phyloP scores from a whole-genome alignment of 2,329 filamentous ascomycete genomes.

The Botrytis deweyae region DNA sequence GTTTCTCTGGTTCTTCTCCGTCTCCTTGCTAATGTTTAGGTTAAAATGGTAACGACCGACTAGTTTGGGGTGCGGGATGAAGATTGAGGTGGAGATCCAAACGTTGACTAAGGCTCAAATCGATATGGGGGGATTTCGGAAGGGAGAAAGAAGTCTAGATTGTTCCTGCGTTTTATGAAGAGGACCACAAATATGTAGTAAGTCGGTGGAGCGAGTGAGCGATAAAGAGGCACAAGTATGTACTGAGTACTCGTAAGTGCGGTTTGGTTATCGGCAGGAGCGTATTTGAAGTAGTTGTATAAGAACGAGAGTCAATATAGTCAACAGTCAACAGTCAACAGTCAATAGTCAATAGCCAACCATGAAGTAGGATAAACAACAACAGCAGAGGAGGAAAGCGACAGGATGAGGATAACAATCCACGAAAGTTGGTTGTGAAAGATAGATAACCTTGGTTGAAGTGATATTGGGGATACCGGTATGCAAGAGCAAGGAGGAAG shows the following conservation, averaged over 20 bases:
- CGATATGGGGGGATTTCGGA: not conserved
- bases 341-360: no score
- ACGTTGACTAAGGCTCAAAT: not conserved
- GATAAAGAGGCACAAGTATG: not conserved
- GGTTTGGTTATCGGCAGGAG: not conserved
- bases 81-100: constrained; percentile 8
- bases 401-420: constrained; percentile 6
- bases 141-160: constrained; percentile 2
- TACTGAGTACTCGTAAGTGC: not conserved
- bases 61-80: constrained; percentile 3
- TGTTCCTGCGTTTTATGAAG: constrained; percentile 13
- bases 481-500: constrained; percentile 11
- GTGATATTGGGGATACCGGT: not conserved
- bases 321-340: not conserved
- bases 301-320: not conserved
- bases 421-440: not conserved
- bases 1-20: not conserved
- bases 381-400: not conserved
- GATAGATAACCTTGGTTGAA: not conserved
- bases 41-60: not conserved
- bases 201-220: not conserved
- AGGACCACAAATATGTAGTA: not conserved
- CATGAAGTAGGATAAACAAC: not conserved
- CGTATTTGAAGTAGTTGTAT: not conserved
- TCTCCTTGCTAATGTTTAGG: not conserved